Percentiles rank a stretch among this genome's conserved stretches.
Evolutionary conservation across 805 yeast species (phyloP).

Genomic region (Ogataea siamensis): DNA sequence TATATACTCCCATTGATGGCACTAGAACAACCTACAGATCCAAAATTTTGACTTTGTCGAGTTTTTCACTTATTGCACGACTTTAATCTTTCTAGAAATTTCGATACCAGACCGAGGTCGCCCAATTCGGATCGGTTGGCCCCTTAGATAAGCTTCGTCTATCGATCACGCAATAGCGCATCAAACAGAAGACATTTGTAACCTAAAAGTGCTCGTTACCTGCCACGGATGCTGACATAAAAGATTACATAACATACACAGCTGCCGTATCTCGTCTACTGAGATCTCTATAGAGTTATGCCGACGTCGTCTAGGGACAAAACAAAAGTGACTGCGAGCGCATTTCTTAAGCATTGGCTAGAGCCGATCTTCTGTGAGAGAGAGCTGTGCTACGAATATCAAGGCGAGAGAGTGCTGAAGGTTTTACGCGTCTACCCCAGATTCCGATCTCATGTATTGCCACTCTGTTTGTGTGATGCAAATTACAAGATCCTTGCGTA

Average conservation of each 20-base stretch:
- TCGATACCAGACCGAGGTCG: slow-evolving; percentile 5
- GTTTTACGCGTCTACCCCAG: slow-evolving; percentile 11
- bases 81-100: slow-evolving; percentile 20
- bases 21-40: slow-evolving; percentile 10
- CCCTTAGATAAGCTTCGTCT: background rate
- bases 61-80: slow-evolving; percentile 16
- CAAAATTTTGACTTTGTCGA: slow-evolving; percentile 11
- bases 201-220: background rate
- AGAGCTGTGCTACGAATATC: background rate
- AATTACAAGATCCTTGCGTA: slow-evolving; percentile 18
- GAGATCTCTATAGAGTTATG: slow-evolving; percentile 6
- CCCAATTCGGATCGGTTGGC: background rate
- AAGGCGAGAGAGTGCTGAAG: slow-evolving; percentile 8
- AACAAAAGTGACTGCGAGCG: slow-evolving; percentile 8
- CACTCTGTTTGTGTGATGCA: slow-evolving; percentile 22
- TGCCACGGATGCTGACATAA: slow-evolving; percentile 1
- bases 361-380: slow-evolving; percentile 7
- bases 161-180: background rate
- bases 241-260: background rate
- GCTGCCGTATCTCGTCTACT: background rate
- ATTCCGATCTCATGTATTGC: slow-evolving; percentile 10
- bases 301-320: slow-evolving; percentile 11
- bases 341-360: slow-evolving; percentile 17
- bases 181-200: background rate
- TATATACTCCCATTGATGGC: slow-evolving; percentile 11